Evolutionary conservation across 768 basidiomycete genomes (phyloP).

Genomic region (Filobasidium wieringae): DNA sequence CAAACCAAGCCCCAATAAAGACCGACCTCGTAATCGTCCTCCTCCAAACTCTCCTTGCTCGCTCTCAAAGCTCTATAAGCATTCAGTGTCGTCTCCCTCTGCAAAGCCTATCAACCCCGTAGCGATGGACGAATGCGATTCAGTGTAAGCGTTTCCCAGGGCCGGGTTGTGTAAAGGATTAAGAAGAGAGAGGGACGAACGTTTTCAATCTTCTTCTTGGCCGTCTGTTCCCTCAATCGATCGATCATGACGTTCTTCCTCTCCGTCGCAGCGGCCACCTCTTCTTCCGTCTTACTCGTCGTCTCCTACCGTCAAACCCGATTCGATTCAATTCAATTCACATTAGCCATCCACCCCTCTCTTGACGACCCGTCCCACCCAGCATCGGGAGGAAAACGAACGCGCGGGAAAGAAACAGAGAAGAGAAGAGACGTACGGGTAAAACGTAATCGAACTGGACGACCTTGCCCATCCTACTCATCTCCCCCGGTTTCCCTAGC

Average conservation of each 20-base stretch:
- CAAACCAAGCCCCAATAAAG: neutral
- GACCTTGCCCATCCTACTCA: slow-evolving; percentile 58
- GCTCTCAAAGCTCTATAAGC: slow-evolving; percentile 48
- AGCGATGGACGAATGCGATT: too few species aligned
- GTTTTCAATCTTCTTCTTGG: slow-evolving; percentile 74
- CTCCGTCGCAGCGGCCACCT: slow-evolving; percentile 63
- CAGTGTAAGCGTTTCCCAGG: too few species aligned
- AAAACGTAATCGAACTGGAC: slow-evolving; percentile 75
- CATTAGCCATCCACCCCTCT: too few species aligned
- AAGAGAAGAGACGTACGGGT: slow-evolving; percentile 38
- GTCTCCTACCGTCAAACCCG: too few species aligned
- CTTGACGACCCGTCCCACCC: too few species aligned
- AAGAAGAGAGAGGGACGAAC: slow-evolving; percentile 40
- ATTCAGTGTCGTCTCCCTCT: slow-evolving; percentile 65
- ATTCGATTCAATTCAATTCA: too few species aligned
- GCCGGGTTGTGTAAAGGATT: neutral
- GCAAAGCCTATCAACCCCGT: slow-evolving; percentile 45
- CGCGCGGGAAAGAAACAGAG: too few species aligned
- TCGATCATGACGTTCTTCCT: slow-evolving; percentile 73
- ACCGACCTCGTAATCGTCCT: slow-evolving; percentile 57
- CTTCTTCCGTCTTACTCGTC: slow-evolving; percentile 89
- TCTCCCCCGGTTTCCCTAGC: slow-evolving; percentile 54
- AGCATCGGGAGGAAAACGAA: too few species aligned
- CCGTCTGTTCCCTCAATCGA: slow-evolving; percentile 81
- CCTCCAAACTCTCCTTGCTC: slow-evolving; percentile 49